phyloP scores from a whole-genome alignment of 169 alveolate species.

The Cryptosporidium bovis region DNA sequence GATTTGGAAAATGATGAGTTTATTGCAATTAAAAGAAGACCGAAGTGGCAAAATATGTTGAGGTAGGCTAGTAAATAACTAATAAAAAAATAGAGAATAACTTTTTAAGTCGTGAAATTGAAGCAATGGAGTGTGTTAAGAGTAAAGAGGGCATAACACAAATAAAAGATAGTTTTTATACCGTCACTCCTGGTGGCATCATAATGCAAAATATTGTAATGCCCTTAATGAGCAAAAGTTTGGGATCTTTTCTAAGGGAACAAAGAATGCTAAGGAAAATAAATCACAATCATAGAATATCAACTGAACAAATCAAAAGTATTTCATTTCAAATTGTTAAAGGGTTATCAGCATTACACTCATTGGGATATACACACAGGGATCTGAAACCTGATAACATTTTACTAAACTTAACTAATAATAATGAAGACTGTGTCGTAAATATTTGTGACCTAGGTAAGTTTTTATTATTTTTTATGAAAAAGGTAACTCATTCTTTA shows the following conservation, averaged over 20 bases:
- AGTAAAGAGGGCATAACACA: conserved; percentile 21
- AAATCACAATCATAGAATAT: conserved; percentile 37
- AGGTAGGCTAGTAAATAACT: conserved; percentile 36
- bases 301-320: conserved; percentile 37
- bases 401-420: conserved; percentile 2
- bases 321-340: conserved; percentile 47
- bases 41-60: conserved; percentile 61
- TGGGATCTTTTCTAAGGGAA: conserved; percentile 54
- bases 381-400: conserved; percentile 70
- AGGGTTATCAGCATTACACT: conserved; percentile 42
- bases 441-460: conserved; percentile 63
- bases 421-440: not conserved
- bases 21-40: conserved; percentile 70
- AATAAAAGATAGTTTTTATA: conserved; percentile 51
- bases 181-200: conserved; percentile 60
- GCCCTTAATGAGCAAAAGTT: conserved; percentile 67
- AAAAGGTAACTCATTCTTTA: not conserved
- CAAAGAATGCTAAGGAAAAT: conserved; percentile 27
- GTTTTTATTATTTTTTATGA: not conserved
- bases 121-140: conserved; percentile 63
- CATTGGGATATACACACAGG: conserved; percentile 67
- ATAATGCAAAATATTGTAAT: conserved; percentile 69
- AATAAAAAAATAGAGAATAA: not conserved
- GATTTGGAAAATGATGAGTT: conserved; percentile 31
- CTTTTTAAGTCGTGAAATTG: conserved; percentile 60